Evolutionary conservation across 2,329 filamentous ascomycete genomes (phyloP).

Genomic region (Juglanconis juglandina): DNA sequence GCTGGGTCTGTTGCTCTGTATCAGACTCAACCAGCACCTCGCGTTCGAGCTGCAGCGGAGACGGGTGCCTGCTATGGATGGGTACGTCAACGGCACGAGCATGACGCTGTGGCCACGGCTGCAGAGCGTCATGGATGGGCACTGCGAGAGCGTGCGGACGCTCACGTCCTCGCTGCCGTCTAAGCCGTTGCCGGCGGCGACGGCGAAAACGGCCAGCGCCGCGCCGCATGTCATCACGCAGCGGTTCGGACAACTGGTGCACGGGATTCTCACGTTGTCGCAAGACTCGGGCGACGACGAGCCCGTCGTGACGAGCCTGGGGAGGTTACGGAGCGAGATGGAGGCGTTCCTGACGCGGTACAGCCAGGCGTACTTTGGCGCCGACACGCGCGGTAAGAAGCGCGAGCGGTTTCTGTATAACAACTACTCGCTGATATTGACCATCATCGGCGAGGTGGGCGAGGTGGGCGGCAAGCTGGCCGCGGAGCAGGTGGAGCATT

Average conservation of each 20-base stretch:
- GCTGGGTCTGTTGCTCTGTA: slow-evolving; percentile 83
- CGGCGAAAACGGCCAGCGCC: slow-evolving; percentile 61
- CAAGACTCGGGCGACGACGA: slow-evolving; percentile 93
- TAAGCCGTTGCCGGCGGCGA: slow-evolving; percentile 37
- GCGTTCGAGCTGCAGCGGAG: slow-evolving; percentile 91
- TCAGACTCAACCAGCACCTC: slow-evolving; percentile 87
- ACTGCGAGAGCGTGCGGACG: slow-evolving; percentile 79
- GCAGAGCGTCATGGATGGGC: slow-evolving; percentile 88
- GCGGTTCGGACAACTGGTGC: slow-evolving; percentile 88
- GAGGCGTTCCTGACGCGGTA: slow-evolving; percentile 78
- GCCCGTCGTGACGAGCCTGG: slow-evolving; percentile 78
- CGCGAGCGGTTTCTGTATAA: slow-evolving; percentile 87
- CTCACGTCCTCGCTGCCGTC: slow-evolving; percentile 52
- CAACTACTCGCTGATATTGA: slow-evolving; percentile 91
- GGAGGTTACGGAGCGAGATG: slow-evolving; percentile 73
- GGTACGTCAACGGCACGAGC: slow-evolving; percentile 89
- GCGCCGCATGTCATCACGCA: slow-evolving; percentile 92
- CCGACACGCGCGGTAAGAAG: slow-evolving; percentile 65
- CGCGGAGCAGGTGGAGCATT: slow-evolving; percentile 70
- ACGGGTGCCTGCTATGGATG: slow-evolving; percentile 82
- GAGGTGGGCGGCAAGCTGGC: slow-evolving; percentile 63
- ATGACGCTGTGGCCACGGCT: slow-evolving; percentile 97
- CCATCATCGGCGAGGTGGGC: slow-evolving; percentile 74
- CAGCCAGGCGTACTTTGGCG: slow-evolving; percentile 63
- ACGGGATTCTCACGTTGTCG: slow-evolving; percentile 78